Conservation (phyloP, 2,329 filamentous ascomycete species). For the Alternaria sp. region DNA sequence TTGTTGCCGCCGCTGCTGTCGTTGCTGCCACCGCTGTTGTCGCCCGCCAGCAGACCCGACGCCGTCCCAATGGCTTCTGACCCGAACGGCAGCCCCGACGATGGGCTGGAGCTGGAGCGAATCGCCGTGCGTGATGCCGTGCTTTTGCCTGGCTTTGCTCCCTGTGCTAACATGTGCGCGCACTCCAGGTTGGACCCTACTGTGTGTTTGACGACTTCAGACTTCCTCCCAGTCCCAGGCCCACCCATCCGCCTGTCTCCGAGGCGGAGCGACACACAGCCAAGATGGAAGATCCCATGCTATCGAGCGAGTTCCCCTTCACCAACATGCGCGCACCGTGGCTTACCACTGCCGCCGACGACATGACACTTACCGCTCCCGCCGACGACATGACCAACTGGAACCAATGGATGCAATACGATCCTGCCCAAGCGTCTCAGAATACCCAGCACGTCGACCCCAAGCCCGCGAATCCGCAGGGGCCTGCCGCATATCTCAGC, state of each 20-base stretch:
- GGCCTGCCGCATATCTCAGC: slow-evolving; percentile 41
- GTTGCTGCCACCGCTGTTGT: slow-evolving; percentile 6
- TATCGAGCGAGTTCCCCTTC: slow-evolving; percentile 48
- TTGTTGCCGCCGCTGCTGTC: slow-evolving; percentile 5
- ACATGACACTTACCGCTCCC: slow-evolving; percentile 43
- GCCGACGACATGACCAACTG: slow-evolving; percentile 50
- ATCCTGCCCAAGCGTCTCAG: slow-evolving; percentile 52
- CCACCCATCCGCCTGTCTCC: slow-evolving; percentile 20
- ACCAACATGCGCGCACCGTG: slow-evolving; percentile 45
- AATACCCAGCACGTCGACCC: slow-evolving; percentile 30
- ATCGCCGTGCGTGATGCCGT: slow-evolving; percentile 49
- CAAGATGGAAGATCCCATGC: slow-evolving; percentile 48
- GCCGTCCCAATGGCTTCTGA: slow-evolving; percentile 34
- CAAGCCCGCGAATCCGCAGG: slow-evolving; percentile 39
- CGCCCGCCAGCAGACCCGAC: slow-evolving; percentile 13
- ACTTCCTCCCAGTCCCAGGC: slow-evolving; percentile 34
- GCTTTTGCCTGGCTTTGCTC: slow-evolving; percentile 11
- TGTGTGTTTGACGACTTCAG: slow-evolving; percentile 51
- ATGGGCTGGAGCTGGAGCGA: slow-evolving; percentile 50
- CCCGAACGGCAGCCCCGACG: slow-evolving; percentile 42
- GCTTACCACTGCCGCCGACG: slow-evolving; percentile 47
- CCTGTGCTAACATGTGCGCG: slow-evolving; percentile 38
- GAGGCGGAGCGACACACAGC: slow-evolving; percentile 15
- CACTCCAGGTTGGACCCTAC: slow-evolving; percentile 49
- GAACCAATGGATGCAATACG: slow-evolving; percentile 60